Percentiles rank a stretch among this genome's conserved stretches.
These are phyloP conservation scores for Imleria badia DNA, from an alignment of 768 basidiomycete species.

Conservation along the genomic window DNA sequence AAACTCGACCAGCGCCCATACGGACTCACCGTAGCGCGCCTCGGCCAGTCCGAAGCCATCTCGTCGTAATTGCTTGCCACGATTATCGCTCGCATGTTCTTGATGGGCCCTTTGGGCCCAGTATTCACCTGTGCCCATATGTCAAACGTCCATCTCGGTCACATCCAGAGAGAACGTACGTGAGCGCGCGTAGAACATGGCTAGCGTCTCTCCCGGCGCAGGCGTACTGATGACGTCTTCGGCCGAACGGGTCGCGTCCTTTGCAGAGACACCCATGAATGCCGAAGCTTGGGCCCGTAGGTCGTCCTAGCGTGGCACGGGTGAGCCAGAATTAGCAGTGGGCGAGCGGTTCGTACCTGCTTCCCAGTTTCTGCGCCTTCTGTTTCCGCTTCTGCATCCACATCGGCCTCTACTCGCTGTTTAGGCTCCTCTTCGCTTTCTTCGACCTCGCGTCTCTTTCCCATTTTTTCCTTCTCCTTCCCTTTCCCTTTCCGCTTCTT, in stretches of 20 bases:
- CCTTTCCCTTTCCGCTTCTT: conserved; percentile 2
- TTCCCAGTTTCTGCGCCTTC: conserved; percentile 17
- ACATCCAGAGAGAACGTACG: conserved; percentile 43
- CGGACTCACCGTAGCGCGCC: conserved; percentile 59
- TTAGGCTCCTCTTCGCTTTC: conserved; percentile 32
- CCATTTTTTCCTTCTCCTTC: conserved; percentile 4
- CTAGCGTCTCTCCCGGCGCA: conserved; percentile 79
- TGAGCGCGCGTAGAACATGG: conserved; percentile 79
- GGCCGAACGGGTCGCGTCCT: conserved; percentile 49
- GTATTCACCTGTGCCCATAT: conserved; percentile 56
- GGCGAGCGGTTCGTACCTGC: conserved; percentile 3
- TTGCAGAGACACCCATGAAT: conserved; percentile 67
- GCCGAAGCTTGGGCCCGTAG: conserved; percentile 44
- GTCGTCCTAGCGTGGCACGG: conserved; percentile 27
- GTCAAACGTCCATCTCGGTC: background rate
- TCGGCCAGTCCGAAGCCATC: conserved; percentile 79
- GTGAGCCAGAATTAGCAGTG: background rate
- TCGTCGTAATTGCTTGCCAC: conserved; percentile 75
- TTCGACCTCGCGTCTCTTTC: conserved; percentile 22
- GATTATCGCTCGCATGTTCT: conserved; percentile 51
- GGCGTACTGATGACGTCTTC: conserved; percentile 81
- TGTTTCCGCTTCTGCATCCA: background rate
- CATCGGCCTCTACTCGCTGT: background rate
- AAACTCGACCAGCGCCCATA: background rate
- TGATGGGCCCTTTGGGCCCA: conserved; percentile 75